A percentile compares a stretch with the other conserved stretches of the same genome.
These are phyloP conservation scores for Solanum chacoense DNA, from an alignment of 305 asterid species.

Conservation along the genomic window DNA sequence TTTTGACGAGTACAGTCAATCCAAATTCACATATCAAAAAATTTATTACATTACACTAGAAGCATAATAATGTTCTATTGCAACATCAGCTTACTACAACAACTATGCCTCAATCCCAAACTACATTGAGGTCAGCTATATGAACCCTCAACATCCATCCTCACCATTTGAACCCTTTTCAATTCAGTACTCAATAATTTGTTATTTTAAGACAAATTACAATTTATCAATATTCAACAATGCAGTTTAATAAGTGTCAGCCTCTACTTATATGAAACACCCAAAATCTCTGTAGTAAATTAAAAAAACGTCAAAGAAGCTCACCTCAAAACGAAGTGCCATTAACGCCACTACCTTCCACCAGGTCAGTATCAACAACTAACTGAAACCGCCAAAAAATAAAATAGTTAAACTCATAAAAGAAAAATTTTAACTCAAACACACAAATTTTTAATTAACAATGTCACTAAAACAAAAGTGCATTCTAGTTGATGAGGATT, in stretches of 20 bases:
- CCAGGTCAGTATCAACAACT: neutral
- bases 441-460: neutral
- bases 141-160: neutral
- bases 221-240: neutral
- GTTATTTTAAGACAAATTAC: neutral
- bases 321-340: constrained; percentile 31
- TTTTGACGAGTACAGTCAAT: neutral
- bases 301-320: neutral
- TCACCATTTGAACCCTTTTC: neutral
- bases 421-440: neutral
- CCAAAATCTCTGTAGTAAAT: neutral
- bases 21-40: neutral
- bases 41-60: neutral
- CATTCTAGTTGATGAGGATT: neutral
- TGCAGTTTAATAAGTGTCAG: neutral
- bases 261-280: neutral
- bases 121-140: neutral
- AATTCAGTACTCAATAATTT: neutral
- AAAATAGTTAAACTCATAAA: neutral
- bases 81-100: neutral
- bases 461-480: neutral
- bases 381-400: neutral
- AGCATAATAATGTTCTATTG: neutral
- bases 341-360: neutral
- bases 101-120: neutral